Percentiles rank a stretch among this genome's conserved stretches.
Evolutionary conservation across 305 asterid genomes (phyloP).

Genomic region (Ruellia speciosa): DNA sequence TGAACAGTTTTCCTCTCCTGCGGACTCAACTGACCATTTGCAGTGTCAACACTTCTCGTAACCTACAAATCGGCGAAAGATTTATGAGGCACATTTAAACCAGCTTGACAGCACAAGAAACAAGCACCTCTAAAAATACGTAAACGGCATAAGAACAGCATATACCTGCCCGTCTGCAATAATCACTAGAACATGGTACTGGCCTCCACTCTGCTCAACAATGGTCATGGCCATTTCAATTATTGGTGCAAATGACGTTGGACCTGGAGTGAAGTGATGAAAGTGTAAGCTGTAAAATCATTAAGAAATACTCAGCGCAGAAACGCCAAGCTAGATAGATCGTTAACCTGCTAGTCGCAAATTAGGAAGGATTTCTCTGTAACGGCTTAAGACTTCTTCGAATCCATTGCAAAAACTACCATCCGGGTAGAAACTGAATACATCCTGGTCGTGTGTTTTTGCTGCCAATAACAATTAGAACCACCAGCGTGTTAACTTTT

Average conservation of each 20-base stretch:
- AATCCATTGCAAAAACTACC: slow-evolving; percentile 75
- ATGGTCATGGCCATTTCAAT: slow-evolving; percentile 84
- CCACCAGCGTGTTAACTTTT: slow-evolving; percentile 1
- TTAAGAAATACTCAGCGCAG: slow-evolving; percentile 6
- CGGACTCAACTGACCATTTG: slow-evolving; percentile 68
- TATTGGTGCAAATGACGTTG: slow-evolving; percentile 90
- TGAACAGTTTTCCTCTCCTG: slow-evolving; percentile 88
- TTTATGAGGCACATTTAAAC: slow-evolving; percentile 6
- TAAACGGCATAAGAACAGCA: background rate
- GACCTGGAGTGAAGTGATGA: slow-evolving; percentile 47
- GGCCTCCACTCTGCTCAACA: slow-evolving; percentile 92
- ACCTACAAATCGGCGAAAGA: slow-evolving; percentile 40
- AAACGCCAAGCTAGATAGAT: slow-evolving; percentile 13
- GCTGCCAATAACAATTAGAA: slow-evolving; percentile 43
- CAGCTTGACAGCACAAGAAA: slow-evolving; percentile 18
- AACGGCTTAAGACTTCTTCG: slow-evolving; percentile 71
- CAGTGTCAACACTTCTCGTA: slow-evolving; percentile 90
- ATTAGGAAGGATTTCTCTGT: slow-evolving; percentile 71
- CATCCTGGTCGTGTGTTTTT: slow-evolving; percentile 87
- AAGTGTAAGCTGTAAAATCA: slow-evolving; percentile 16
- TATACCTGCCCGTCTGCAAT: slow-evolving; percentile 96
- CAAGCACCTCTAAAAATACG: slow-evolving; percentile 11
- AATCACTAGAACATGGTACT: slow-evolving; percentile 83
- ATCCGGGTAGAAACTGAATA: slow-evolving; percentile 72
- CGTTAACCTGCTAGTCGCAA: slow-evolving; percentile 71